Percentiles rank a stretch among this genome's conserved stretches.
These are phyloP conservation scores for Pseudopithomyces chartarum DNA, from an alignment of 2,329 filamentous ascomycete genomes.

Conservation along the genomic window DNA sequence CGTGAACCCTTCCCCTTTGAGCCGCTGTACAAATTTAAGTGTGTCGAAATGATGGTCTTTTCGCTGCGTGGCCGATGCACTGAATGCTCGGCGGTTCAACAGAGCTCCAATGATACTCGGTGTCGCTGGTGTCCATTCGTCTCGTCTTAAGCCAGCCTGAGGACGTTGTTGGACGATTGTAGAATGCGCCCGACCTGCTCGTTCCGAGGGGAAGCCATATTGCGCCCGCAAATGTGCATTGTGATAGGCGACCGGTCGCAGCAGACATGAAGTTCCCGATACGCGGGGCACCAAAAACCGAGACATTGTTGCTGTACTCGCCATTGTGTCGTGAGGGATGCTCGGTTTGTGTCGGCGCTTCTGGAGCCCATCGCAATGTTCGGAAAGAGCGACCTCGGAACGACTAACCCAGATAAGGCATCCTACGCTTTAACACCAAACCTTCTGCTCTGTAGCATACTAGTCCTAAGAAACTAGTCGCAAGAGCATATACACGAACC, in stretches of 20 bases:
- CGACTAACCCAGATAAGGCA: conserved; percentile 5
- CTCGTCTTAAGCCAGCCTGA: conserved; percentile 7
- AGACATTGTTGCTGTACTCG: conserved; percentile 35
- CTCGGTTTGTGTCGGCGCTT: conserved; percentile 4
- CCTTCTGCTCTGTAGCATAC: no score
- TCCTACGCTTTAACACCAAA: background rate
- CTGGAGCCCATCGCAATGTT: background rate
- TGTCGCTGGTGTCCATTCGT: conserved; percentile 7
- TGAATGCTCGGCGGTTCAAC: conserved; percentile 58
- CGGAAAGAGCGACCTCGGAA: conserved; percentile 4
- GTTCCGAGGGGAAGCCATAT: conserved; percentile 18
- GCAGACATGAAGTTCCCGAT: conserved; percentile 38
- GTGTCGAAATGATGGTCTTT: conserved; percentile 98
- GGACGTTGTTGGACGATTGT: conserved; percentile 15
- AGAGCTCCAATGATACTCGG: conserved; percentile 11
- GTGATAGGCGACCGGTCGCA: conserved; percentile 24
- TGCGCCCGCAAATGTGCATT: conserved; percentile 20
- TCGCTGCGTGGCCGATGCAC: conserved; percentile 64
- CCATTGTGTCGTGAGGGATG: conserved; percentile 32
- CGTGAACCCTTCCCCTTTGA: conserved; percentile 90
- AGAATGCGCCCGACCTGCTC: conserved; percentile 12
- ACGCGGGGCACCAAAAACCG: conserved; percentile 46
- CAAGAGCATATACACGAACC: background rate
- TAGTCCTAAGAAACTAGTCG: background rate
- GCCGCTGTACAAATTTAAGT: conserved; percentile 90